phyloP scores from a whole-genome alignment of 2,329 filamentous ascomycete species.

The Basipetospora chlamydospora region DNA sequence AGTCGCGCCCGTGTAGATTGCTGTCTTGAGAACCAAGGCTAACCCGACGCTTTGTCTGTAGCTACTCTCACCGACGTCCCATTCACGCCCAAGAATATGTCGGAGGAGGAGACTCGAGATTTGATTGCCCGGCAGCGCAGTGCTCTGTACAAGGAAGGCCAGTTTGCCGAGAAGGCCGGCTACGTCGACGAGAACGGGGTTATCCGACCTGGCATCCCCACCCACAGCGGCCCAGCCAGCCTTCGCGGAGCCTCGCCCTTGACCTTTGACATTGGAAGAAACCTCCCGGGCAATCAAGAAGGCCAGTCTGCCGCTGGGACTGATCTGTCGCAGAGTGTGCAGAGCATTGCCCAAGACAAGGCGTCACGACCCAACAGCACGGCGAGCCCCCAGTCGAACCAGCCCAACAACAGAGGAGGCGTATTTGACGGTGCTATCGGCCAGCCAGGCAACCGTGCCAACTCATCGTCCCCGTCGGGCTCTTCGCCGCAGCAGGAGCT shows the following conservation, averaged over 20 bases:
- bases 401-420: conserved; percentile 38
- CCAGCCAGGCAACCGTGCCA: conserved; percentile 62
- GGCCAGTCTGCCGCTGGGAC: conserved; percentile 29
- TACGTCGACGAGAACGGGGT: conserved; percentile 55
- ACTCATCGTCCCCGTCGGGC: conserved; percentile 66
- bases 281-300: conserved; percentile 20
- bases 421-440: conserved; percentile 42
- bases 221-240: conserved; percentile 46
- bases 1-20: conserved; percentile 6
- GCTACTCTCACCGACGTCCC: conserved; percentile 32
- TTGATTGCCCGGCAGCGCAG: conserved; percentile 91
- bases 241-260: conserved; percentile 68
- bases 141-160: conserved; percentile 72
- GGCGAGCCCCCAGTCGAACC: conserved; percentile 63
- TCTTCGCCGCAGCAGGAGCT: conserved; percentile 62
- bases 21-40: conserved; percentile 6
- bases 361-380: conserved; percentile 59
- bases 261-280: conserved; percentile 42
- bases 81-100: conserved; percentile 57
- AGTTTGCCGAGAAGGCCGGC: conserved; percentile 51
- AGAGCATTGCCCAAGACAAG: conserved; percentile 24
- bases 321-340: no score
- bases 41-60: conserved; percentile 15
- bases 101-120: conserved; percentile 89
- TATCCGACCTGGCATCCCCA: conserved; percentile 50